Base-by-base conservation (phyloP, 1,284 basidiomycete genomes). In the Pseudozyma sp. region DNA sequence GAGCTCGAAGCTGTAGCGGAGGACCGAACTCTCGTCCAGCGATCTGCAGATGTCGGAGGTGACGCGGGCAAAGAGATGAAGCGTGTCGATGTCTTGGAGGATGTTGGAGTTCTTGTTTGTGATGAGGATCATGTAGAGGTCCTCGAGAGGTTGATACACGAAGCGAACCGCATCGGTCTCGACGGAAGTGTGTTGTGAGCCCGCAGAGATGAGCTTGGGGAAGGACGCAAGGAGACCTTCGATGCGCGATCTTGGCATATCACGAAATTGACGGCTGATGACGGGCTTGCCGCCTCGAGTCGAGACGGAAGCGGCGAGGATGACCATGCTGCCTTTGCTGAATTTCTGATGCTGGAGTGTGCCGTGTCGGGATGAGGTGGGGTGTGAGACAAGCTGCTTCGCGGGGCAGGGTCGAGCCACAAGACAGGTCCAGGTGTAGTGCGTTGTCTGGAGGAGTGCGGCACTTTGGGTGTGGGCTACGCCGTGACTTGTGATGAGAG, bases 71-170 rank as follows among this genome's bases (percentile, higher is more conserved):
- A 98, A 91, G 42, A 99, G 90, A 81, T 95, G 93, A 3, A 99
- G 88, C 0, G 96, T 97, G 73, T 96, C 92, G 76, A 98, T 97
- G 86, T 99, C 97, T 87, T 97, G 97, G 42, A 99, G 88, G 82
- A 99, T 99, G 84, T 99, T 99, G 34, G 93, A 95, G 17, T 92
- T 92, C 85, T 97, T 97, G 87, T 97, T 99, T 64, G 96, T 99
- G 86, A 99, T 96, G 75, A 99, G 89, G 75, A 99, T 89, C 75
- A 99, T 96, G 85, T 97, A 98, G 51, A 99, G 90, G 84, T 99
- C 96, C 85, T 99, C 97, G 52, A 99, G 89, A 0, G 96, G 96
- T 83, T 97, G 94, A 85, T 98, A 99, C 78, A 99, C 96, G 85
- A 95, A 99, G 78, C 97, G 93, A 43, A 83, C 81, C 11, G 72